phyloP scores from a whole-genome alignment of 352 stramenopile species.

The Pythium pyrilobum region DNA sequence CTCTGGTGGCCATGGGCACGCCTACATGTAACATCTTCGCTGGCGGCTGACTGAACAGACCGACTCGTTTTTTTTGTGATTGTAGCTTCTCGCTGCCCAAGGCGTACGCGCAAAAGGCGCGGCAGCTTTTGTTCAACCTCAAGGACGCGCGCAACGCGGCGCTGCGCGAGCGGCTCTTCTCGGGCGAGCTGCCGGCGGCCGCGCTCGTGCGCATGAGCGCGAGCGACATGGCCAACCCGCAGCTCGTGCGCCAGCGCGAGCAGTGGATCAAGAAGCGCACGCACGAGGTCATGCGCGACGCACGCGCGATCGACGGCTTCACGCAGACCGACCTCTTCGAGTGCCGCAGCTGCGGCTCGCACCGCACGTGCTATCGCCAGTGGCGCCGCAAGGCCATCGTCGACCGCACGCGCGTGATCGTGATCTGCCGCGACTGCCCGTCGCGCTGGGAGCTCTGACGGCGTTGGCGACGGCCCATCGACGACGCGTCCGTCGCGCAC shows the following conservation, averaged over 20 bases:
- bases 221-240: constrained; percentile 81
- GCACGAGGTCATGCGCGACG: constrained; percentile 75
- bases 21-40: not conserved
- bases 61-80: not conserved
- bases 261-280: constrained; percentile 86
- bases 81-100: constrained; percentile 63
- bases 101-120: constrained; percentile 72
- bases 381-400: constrained; percentile 81
- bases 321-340: constrained; percentile 77
- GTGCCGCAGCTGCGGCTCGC: constrained; percentile 72
- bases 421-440: constrained; percentile 71
- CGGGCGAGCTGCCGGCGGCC: constrained; percentile 40
- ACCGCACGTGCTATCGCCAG: constrained; percentile 71
- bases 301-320: constrained; percentile 57
- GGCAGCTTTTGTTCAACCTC: constrained; percentile 80
- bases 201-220: constrained; percentile 73
- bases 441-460: constrained; percentile 75
- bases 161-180: constrained; percentile 63
- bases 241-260: constrained; percentile 71
- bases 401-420: constrained; percentile 77
- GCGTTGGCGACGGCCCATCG: not conserved
- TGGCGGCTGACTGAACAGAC: not conserved
- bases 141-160: constrained; percentile 65
- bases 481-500: not conserved
- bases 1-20: too few relatives aligned